These are phyloP conservation scores for Sclerotinia glacialis DNA, from an alignment of 2,329 filamentous ascomycete species.

Conservation along the genomic window DNA sequence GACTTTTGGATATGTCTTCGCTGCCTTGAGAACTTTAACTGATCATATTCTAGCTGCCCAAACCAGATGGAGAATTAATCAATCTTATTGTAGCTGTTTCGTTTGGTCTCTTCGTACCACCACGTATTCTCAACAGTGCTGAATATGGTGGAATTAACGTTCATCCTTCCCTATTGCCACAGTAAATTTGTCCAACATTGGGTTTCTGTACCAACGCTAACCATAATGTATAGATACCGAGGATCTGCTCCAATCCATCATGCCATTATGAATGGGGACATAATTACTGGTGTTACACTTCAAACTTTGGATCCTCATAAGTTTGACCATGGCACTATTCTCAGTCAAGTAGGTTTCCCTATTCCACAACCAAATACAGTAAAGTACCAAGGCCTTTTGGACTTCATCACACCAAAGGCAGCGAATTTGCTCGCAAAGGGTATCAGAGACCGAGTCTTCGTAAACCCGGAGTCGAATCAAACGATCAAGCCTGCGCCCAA, in stretches of 20 bases:
- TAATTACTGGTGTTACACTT: conserved; percentile 71
- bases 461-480: conserved; percentile 51
- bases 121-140: conserved; percentile 64
- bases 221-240: conserved; percentile 56
- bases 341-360: conserved; percentile 64
- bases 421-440: conserved; percentile 67
- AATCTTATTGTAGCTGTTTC: conserved; percentile 91
- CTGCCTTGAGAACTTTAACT: background rate
- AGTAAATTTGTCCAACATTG: conserved; percentile 49
- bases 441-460: conserved; percentile 61
- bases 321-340: conserved; percentile 77
- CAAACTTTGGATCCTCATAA: conserved; percentile 75
- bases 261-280: conserved; percentile 64
- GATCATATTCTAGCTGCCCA: conserved; percentile 50
- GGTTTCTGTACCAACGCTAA: conserved; percentile 1
- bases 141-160: conserved; percentile 89
- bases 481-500: conserved; percentile 63
- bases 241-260: conserved; percentile 86
- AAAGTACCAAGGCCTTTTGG: conserved; percentile 50
- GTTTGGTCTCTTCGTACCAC: conserved; percentile 86
- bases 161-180: conserved; percentile 86
- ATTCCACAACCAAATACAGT: conserved; percentile 49
- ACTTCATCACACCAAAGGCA: conserved; percentile 60
- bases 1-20: background rate
- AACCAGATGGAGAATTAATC: conserved; percentile 45